These are phyloP conservation scores for Ustilago hordei DNA, from an alignment of 1,284 basidiomycete genomes.

Conservation along the genomic window DNA sequence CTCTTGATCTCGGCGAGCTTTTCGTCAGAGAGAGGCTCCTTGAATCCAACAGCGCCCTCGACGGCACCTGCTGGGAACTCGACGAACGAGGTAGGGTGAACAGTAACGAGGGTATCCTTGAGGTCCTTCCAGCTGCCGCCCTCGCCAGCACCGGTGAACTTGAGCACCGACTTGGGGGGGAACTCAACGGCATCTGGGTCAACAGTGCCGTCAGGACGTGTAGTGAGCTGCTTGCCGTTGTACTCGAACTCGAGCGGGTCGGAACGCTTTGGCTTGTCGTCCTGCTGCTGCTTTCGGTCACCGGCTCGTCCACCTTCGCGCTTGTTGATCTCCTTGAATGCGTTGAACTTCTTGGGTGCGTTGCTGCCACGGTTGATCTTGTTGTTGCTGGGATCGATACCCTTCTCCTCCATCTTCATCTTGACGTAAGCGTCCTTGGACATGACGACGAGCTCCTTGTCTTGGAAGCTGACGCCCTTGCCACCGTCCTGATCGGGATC, in stretches of 20 bases:
- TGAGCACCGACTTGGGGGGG: slow-evolving; percentile 80
- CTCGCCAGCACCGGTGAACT: slow-evolving; percentile 73
- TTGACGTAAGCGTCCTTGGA: slow-evolving; percentile 83
- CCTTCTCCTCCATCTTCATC: slow-evolving; percentile 98
- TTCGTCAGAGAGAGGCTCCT: slow-evolving; percentile 71
- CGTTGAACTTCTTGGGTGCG: slow-evolving; percentile 77
- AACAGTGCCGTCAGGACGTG: slow-evolving; percentile 77
- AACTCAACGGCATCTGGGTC: slow-evolving; percentile 77
- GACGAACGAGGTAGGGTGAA: slow-evolving; percentile 62
- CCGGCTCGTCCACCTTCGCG: slow-evolving; percentile 70
- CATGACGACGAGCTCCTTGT: slow-evolving; percentile 81
- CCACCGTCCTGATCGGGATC: slow-evolving; percentile 61
- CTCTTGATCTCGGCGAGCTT: slow-evolving; percentile 71
- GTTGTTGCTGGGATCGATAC: slow-evolving; percentile 77
- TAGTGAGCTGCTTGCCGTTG: slow-evolving; percentile 73
- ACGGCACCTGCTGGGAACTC: slow-evolving; percentile 66
- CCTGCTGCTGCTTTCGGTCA: slow-evolving; percentile 51
- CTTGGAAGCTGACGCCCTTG: slow-evolving; percentile 58
- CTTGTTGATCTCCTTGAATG: slow-evolving; percentile 81
- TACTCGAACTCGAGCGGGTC: slow-evolving; percentile 70
- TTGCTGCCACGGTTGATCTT: slow-evolving; percentile 73
- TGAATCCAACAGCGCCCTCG: slow-evolving; percentile 71
- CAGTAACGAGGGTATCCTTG: slow-evolving; percentile 70
- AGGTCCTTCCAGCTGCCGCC: slow-evolving; percentile 72
- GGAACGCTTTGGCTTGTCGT: slow-evolving; percentile 62